phyloP scores from a whole-genome alignment of 768 basidiomycete species.

The Lactarius indigo region DNA sequence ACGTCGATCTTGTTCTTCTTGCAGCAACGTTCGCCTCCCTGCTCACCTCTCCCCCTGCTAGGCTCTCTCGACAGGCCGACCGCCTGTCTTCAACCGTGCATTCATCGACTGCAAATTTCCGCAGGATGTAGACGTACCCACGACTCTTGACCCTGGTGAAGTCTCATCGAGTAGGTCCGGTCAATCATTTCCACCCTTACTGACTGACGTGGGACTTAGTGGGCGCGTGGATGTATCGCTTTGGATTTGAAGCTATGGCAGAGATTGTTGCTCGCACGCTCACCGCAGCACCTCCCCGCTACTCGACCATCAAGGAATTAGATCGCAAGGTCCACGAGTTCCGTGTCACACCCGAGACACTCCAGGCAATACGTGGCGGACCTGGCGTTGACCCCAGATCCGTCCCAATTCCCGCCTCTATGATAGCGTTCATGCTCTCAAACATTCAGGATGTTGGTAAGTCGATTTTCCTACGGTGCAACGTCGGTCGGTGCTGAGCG shows the following conservation, averaged over 20 bases:
- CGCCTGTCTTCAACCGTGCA: constrained; percentile 60
- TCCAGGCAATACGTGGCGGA: constrained; percentile 35
- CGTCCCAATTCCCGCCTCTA: constrained; percentile 31
- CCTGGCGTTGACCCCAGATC: constrained; percentile 29
- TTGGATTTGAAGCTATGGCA: constrained; percentile 61
- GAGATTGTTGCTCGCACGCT: constrained; percentile 60
- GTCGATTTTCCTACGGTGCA: constrained; percentile 35
- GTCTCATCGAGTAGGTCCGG: constrained; percentile 25
- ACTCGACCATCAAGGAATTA: constrained; percentile 46
- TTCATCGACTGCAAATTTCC: constrained; percentile 69
- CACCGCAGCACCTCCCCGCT: constrained; percentile 60
- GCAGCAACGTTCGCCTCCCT: background rate
- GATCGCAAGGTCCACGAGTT: constrained; percentile 63
- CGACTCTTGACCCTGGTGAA: constrained; percentile 30
- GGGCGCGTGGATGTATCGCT: constrained; percentile 58
- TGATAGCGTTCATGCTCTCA: constrained; percentile 39
- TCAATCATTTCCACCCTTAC: background rate
- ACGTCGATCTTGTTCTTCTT: constrained; percentile 23
- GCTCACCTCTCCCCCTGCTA: constrained; percentile 28
- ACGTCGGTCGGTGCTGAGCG: constrained; percentile 28
- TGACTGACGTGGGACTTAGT: constrained; percentile 37
- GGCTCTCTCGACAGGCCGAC: constrained; percentile 69
- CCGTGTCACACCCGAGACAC: constrained; percentile 45
- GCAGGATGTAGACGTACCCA: constrained; percentile 33
- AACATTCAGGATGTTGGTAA: constrained; percentile 37